Conservation (phyloP, 2,329 filamentous ascomycete genomes). For the Ascochyta pisi region DNA sequence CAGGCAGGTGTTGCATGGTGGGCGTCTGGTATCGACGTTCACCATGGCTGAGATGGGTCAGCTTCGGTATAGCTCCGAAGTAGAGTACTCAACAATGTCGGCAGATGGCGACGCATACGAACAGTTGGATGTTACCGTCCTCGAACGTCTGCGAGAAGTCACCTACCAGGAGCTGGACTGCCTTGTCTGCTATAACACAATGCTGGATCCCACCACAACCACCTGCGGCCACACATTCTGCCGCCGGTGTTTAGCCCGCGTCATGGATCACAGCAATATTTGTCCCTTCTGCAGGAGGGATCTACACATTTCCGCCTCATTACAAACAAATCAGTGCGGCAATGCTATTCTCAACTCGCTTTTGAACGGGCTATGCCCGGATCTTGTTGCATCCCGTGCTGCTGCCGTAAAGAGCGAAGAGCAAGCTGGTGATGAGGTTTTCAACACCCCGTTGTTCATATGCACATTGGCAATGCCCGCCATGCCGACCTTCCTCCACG, state of each 20-base stretch:
- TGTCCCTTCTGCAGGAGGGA: constrained; percentile 81
- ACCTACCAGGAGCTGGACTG: constrained; percentile 80
- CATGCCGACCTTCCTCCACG: constrained; percentile 83
- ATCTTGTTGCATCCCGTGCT: constrained; percentile 65
- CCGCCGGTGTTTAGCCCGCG: constrained; percentile 75
- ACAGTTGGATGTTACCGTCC: constrained; percentile 56
- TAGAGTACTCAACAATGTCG: constrained; percentile 56
- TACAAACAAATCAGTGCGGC: constrained; percentile 55
- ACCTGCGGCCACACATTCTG: constrained; percentile 91
- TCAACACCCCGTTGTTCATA: constrained; percentile 73
- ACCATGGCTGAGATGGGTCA: constrained; percentile 67
- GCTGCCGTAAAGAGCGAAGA: constrained; percentile 65
- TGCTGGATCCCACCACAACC: constrained; percentile 83
- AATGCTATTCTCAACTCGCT: constrained; percentile 71
- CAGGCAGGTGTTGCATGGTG: constrained; percentile 60
- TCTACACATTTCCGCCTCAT: constrained; percentile 61
- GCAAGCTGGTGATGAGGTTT: constrained; percentile 60
- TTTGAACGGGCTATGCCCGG: constrained; percentile 71
- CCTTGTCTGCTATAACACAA: constrained; percentile 83
- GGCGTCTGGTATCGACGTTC: constrained; percentile 71
- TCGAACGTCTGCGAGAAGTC: constrained; percentile 67
- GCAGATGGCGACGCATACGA: constrained; percentile 48
- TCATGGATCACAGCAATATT: constrained; percentile 76
- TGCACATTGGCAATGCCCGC: constrained; percentile 82
- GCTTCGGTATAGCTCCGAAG: constrained; percentile 63